Base-by-base conservation (phyloP, 2,329 filamentous ascomycete species). In the Fusarium citri region DNA sequence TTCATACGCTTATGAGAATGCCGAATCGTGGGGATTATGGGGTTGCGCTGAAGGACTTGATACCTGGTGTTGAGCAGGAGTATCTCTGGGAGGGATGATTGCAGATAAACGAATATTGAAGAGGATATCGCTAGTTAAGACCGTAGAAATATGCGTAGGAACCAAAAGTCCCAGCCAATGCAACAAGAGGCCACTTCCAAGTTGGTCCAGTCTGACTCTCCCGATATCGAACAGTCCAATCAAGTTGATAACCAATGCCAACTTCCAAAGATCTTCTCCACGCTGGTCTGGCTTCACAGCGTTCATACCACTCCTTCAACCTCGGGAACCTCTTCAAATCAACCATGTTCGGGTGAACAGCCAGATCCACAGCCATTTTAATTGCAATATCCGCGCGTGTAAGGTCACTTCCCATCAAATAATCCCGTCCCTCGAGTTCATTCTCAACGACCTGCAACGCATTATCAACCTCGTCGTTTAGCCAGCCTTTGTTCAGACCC, bases 21-120 rank as follows among this genome's bases (percentile, higher is more conserved):
- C 92, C 92, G 1, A 94, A 95, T 77, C 88, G 82, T 0, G 92
- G 92, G 0, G 92, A 95, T 76, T 94, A 94, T 76, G 92, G 92
- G 0, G 86, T 84, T 79, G 85, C 84, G 1, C 59, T 87, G 53
- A 75, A 82, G 61, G 72, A 71, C 5, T 56, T 83, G 72, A 78
- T 85, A 26, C 76, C 76, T 0, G 76, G 77, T 0, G 70, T 77
- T 5, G 76, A 67, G 26, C 73, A 77, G 41, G 66, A 70, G 1
- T 77, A 69, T 50, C 6, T 69, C 5, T 76, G 75, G 75, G 62
- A 74, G 14, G 64, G 63, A 2, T 28, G 4, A 12, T 28, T 28
- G 28, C 14, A 28, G 28, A 28, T 28, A 12, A 28, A 28, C 5
- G 11, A 6, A 12, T 28, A 28, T 6, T 7, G 3, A n/a, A 3